These are phyloP conservation scores for Ascochyta pisi DNA, from an alignment of 2,329 filamentous ascomycete genomes.

Conservation along the genomic window DNA sequence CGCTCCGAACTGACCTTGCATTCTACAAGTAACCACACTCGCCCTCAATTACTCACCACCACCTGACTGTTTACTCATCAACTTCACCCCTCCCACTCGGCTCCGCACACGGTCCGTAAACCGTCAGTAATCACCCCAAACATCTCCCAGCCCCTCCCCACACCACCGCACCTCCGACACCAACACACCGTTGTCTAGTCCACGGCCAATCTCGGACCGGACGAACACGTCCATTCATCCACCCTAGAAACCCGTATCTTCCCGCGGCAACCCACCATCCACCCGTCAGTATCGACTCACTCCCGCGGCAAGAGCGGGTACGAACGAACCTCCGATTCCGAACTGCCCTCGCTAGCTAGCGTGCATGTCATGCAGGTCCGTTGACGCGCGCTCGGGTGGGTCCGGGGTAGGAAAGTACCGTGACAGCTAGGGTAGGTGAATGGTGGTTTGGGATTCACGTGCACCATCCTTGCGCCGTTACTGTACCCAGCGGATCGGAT, in stretches of 20 bases:
- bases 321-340: too few relatives aligned
- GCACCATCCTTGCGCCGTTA: too few relatives aligned
- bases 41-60: too few relatives aligned
- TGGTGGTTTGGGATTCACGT: too few relatives aligned
- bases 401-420: too few relatives aligned
- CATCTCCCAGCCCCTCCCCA: background rate
- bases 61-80: background rate
- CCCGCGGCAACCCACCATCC: too few relatives aligned
- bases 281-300: background rate
- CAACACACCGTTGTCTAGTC: background rate
- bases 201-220: background rate
- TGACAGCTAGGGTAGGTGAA: too few relatives aligned
- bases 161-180: background rate
- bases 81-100: background rate
- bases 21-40: background rate
- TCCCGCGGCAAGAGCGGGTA: slow-evolving; percentile 4
- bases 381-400: background rate
- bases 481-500: too few relatives aligned
- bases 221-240: too few relatives aligned
- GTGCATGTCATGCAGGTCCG: background rate
- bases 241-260: too few relatives aligned
- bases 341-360: background rate
- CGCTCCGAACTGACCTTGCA: background rate
- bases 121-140: too few relatives aligned
- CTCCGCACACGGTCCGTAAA: background rate